These are phyloP conservation scores for Priceomyces melissophilus DNA, from an alignment of 805 yeast genomes.

Conservation along the genomic window DNA sequence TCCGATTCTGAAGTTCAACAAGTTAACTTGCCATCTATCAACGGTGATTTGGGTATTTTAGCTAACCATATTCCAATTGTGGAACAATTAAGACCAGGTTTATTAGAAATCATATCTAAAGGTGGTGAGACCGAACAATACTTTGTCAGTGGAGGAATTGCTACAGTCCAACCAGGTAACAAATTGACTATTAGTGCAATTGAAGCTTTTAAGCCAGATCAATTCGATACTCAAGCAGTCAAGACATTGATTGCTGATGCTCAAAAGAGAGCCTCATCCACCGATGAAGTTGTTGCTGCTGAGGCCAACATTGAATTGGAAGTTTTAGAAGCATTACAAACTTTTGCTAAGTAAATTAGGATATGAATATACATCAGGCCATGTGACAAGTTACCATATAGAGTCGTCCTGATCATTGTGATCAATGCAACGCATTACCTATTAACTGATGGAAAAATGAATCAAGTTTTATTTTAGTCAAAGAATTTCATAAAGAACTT, in stretches of 20 bases:
- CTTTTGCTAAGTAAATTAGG: conserved; percentile 60
- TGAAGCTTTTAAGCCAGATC: conserved; percentile 91
- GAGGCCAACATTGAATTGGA: conserved; percentile 95
- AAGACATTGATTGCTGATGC: conserved; percentile 86
- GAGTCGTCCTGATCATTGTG: conserved; percentile 1
- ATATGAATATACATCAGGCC: conserved; percentile 1
- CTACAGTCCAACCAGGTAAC: conserved; percentile 93
- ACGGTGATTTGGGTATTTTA: conserved; percentile 95
- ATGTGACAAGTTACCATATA: not conserved
- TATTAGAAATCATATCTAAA: conserved; percentile 84
- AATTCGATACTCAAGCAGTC: conserved; percentile 77
- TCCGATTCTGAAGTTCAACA: conserved; percentile 56
- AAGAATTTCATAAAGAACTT: no score
- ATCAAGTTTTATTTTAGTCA: no score
- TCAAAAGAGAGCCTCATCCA: conserved; percentile 79
- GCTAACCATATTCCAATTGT: conserved; percentile 97
- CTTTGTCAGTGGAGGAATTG: conserved; percentile 95
- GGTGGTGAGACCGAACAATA: conserved; percentile 68
- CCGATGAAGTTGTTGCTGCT: conserved; percentile 87
- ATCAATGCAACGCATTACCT: not conserved
- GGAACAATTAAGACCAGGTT: conserved; percentile 95
- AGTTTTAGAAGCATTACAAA: conserved; percentile 90
- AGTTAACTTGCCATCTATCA: conserved; percentile 92
- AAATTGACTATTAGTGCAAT: conserved; percentile 85
- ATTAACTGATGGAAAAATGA: conserved; percentile 3